Evolutionary conservation across 257 asterid genomes (phyloP), one percentile per base, ranked within the genome.

Genomic region (Buddleja alternifolia): DNA sequence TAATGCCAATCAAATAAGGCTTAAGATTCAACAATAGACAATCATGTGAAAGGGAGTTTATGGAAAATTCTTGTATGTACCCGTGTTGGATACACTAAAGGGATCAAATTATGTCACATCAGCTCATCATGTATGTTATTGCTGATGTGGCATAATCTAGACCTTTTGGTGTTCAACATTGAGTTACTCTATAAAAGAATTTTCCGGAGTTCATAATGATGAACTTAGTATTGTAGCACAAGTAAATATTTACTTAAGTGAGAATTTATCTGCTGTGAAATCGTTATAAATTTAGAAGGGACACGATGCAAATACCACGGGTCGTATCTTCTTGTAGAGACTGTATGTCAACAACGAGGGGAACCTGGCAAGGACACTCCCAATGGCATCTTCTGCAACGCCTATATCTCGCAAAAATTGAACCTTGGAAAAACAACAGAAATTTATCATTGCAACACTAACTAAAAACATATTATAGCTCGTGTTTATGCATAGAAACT

Each of bases 251-350:
- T 9, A 8, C n/a, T 10, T 16, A 21, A 12, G 11, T 21, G n/a
- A 64, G 21, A 19, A 14, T 37, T 39, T 36, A 24, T 16, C 25
- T 8, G 15, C 59, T 10, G n/a, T 32, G 12, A 23, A 34, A 34
- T 6, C 29, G 4, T 11, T 37, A 8, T 6, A 70, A 25, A 72
- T 14, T 32, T 45, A 42, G 34, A 32, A 46, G 66, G 72, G 37
- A 21, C 8, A 25, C 2, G 34, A 29, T 29, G 56, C 32, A 59
- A 79, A 10, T 66, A 93, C 99, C 91, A 89, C 91, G 2, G 96
- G 96, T 10, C 99, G 95, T 73, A 93, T 90, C 73, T 93, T 93
- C 87, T 87, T 93, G 84, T 82, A 29, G 66, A 93, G 97, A 81
- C 99, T 93, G 83, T 88, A 87, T 3, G 97, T 88, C 79, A 93